phyloP scores from a whole-genome alignment of 495 filamentous ascomycete species.

The Aspergillus bridgeri region DNA sequence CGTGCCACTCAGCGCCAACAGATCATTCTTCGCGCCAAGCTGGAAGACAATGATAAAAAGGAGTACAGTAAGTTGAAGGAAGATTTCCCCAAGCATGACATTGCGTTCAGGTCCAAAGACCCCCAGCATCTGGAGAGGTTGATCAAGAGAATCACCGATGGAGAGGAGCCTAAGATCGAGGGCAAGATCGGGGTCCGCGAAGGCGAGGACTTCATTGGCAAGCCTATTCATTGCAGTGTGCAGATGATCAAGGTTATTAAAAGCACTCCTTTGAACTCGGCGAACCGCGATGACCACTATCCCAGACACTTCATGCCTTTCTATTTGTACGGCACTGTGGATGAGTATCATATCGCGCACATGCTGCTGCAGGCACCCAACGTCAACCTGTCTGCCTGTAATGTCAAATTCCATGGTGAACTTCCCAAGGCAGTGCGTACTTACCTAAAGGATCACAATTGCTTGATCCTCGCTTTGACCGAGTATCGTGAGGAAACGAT shows the following conservation, averaged over 20 bases:
- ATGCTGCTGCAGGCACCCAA: conserved; percentile 26
- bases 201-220: too few species aligned
- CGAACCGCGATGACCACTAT: conserved; percentile 30
- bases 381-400: conserved; percentile 1
- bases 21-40: not conserved
- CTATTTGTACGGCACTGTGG: conserved; percentile 40
- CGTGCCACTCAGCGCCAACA: not conserved
- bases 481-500: not conserved
- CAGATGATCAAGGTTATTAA: conserved; percentile 16
- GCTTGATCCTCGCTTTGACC: not conserved
- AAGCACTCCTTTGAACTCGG: conserved; percentile 24
- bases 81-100: not conserved
- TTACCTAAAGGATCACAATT: too few species aligned
- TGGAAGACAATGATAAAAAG: not conserved
- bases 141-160: too few species aligned
- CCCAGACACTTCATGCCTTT: conserved; percentile 37
- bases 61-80: not conserved
- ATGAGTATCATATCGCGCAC: conserved; percentile 32
- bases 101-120: too few species aligned
- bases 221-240: not conserved
- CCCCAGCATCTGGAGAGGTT: too few species aligned
- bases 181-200: too few species aligned
- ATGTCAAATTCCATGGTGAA: not conserved
- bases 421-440: not conserved
- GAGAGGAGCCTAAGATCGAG: too few species aligned